A percentile compares a stretch with the other conserved stretches of the same genome.
phyloP scores from a whole-genome alignment of 1,284 basidiomycete species.

The Heterobasidion parviporum region DNA sequence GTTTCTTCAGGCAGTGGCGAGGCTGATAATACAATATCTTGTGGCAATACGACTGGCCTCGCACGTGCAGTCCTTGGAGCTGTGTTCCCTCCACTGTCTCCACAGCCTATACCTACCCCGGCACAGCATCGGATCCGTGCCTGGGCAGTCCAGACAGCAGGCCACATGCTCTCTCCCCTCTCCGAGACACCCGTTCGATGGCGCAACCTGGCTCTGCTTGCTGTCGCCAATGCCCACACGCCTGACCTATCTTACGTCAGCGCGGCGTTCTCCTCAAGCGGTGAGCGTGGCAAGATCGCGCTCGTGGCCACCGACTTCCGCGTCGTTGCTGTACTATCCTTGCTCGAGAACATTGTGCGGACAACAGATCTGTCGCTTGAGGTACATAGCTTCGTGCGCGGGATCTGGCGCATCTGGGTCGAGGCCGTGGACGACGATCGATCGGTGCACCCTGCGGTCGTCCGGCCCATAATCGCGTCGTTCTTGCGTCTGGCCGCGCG shows the following conservation, averaged over 20 bases:
- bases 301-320: constrained; percentile 8
- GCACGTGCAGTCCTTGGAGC: neutral
- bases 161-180: constrained; percentile 11
- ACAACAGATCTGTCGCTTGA: neutral
- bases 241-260: constrained; percentile 14
- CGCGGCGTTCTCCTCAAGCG: neutral
- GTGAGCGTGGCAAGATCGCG: neutral
- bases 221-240: constrained; percentile 11
- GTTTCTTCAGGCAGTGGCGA: neutral
- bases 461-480: constrained; percentile 31
- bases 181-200: constrained; percentile 12
- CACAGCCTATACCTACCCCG: neutral
- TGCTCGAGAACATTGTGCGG: constrained; percentile 7
- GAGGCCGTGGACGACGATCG: constrained; percentile 11
- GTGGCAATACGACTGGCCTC: neutral
- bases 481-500: constrained; percentile 38
- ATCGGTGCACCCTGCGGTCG: constrained; percentile 15
- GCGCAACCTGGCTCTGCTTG: constrained; percentile 18
- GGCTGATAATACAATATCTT: neutral
- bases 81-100: neutral
- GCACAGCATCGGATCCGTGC: constrained; percentile 5
- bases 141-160: constrained; percentile 13
- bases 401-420: constrained; percentile 35
- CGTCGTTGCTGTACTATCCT: constrained; percentile 8
- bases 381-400: constrained; percentile 22